Percentiles rank a stretch among this genome's conserved stretches.
phyloP scores from a whole-genome alignment of 129 eudicot species.

The Flaveria robusta region DNA sequence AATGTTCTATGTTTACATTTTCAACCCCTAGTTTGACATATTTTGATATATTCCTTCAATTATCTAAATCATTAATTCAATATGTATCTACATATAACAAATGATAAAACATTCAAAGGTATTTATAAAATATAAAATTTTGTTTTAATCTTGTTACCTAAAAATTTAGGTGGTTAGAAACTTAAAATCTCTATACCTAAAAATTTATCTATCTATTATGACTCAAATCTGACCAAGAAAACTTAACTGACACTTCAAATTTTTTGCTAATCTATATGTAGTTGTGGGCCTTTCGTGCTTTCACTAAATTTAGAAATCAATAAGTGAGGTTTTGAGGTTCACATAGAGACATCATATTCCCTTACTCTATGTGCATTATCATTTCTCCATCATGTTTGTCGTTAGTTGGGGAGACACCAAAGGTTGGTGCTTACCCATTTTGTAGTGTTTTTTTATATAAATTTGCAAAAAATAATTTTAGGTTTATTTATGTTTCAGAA shows the following conservation, averaged over 20 bases:
- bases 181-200: background rate
- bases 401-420: background rate
- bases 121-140: no score
- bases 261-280: background rate
- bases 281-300: background rate
- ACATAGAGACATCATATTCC: background rate
- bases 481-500: no score
- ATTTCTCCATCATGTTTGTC: background rate
- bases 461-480: no score
- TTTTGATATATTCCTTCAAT: no score
- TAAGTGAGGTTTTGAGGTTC: background rate
- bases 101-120: no score
- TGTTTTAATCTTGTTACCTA: no score
- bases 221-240: background rate
- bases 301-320: background rate
- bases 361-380: background rate
- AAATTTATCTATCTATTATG: background rate
- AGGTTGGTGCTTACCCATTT: background rate
- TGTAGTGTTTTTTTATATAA: background rate
- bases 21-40: background rate
- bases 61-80: no score
- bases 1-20: background rate
- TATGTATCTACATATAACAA: no score
- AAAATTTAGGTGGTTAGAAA: no score
- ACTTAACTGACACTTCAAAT: background rate